Base-by-base conservation (phyloP, 192 early-diverging fungal genomes). In the Phlyctochytrium bullatum region DNA sequence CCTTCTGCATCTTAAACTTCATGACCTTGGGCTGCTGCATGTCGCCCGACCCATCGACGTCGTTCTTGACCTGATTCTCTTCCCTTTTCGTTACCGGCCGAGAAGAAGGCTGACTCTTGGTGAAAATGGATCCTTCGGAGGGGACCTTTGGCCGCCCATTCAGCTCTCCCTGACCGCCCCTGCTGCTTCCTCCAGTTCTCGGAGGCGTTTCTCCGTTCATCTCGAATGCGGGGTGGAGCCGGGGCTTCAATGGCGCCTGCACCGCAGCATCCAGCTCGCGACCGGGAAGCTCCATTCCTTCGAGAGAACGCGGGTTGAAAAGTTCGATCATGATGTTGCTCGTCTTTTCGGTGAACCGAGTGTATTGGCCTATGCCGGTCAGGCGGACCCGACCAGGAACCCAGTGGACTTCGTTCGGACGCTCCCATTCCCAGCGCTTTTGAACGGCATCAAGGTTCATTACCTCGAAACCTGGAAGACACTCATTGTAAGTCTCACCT, bases 381-480 rank as follows among this genome's bases (percentile, higher is more conserved):
- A 62, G 29, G 17, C 64, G 34, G 12, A 34, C 52, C 27, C 64
- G 57, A 25, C 71, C 59, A 14, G 57, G 54, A 29, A 66, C 64
- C 64, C 50, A 57, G 29, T 47, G 6, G 67, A 73, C 56, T 68
- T 73, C 29, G 31, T 62, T 34, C 68, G 67, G 31, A 52, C 61
- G 17, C 56, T 66, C 51, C 47, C 72, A 76, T 75, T 78, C 36
- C 74, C 75, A 31, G 30, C 78, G 72, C 56, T 77, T 79, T 28
- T 76, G 69, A 6, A 73, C 65, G 4, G 69, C 71, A 25, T 84
- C 82, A 16, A 81, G 52, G 53, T 67, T 78, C 2, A 75, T 76
- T 6, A 84, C 82, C 65, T 84, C 82, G 58, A 81, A 78, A 3
- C 82, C 82, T 71, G 40, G 4, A 20, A 40, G 56, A 53, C 1